Evolutionary conservation across 176 grass and related monocot genomes (phyloP), one percentile per base, ranked within the genome.

Genomic region (Echinochloa phyllopogon): DNA sequence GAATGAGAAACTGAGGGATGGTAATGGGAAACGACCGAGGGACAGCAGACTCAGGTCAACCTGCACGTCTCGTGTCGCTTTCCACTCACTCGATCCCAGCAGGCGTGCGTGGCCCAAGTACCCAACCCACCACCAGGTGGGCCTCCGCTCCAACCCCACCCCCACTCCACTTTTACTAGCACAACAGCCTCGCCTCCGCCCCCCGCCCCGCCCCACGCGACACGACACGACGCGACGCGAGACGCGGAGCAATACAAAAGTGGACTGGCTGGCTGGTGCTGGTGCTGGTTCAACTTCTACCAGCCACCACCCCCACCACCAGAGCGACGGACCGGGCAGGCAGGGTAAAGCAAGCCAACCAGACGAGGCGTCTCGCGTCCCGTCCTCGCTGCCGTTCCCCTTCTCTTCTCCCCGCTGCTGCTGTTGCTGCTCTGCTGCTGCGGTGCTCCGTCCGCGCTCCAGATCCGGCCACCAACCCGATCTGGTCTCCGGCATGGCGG

Each of bases 41-140:
- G 5, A 16, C 0, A 0, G 21, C 17, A 75, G 33, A 12, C 15
- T 56, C 29, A 39, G 20, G 72, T 56, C 33, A 40, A 39, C 45
- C 25, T 1, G 29, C 40, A 29, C 37, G 3, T 9, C 38, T 40
- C 37, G 13, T 36, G 9, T 71, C 80, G 18, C 69, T 62, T 62
- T 59, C 41, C 21, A 47, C 71, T 49, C 21, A 47, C 71, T 49
- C 27, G 60, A 40, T 72, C 18, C 55, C 24, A 69, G 38, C 77
- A 53, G 63, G 63, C 85, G 21, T 6, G 70, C 50, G 42, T 87
- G 85, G 78, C 50, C 78, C 86, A 87, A 36, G 78, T 59, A 87
- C 85, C 70, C 70, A 82, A 67, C 85, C 78, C 85, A 87, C 85
- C 72, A 27, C 71, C 21, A 37, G 29, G 56, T 45, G 61, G 59